A percentile compares a stretch with the other conserved stretches of the same genome.
Conservation (phyloP, 2,329 filamentous ascomycete genomes). For the Cordyceps javanica region DNA sequence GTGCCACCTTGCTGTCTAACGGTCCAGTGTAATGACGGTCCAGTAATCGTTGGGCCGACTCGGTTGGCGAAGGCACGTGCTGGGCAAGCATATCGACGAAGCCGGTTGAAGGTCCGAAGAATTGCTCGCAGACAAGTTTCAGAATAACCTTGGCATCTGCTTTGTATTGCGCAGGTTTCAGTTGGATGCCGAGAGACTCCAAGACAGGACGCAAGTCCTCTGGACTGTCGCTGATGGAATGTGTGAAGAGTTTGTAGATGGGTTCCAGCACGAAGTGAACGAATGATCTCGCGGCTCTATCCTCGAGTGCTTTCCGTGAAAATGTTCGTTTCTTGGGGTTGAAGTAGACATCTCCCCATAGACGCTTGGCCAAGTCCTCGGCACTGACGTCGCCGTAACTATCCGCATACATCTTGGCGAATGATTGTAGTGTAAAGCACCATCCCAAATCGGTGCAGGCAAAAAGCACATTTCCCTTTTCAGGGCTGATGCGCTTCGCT, state of each 20-base stretch:
- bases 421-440: slow-evolving; percentile 93
- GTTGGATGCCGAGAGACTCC: slow-evolving; percentile 68
- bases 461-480: slow-evolving; percentile 98
- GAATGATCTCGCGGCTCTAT: slow-evolving; percentile 76
- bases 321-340: slow-evolving; percentile 88
- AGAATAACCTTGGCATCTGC: slow-evolving; percentile 84
- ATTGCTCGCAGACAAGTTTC: slow-evolving; percentile 86
- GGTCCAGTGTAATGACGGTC: slow-evolving; percentile 91
- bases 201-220: slow-evolving; percentile 77
- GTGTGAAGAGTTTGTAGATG: slow-evolving; percentile 95
- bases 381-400: slow-evolving; percentile 77
- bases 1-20: slow-evolving; percentile 71
- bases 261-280: slow-evolving; percentile 93
- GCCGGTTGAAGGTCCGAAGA: slow-evolving; percentile 82
- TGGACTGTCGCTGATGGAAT: slow-evolving; percentile 86
- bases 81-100: slow-evolving; percentile 94
- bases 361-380: slow-evolving; percentile 72
- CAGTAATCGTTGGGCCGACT: slow-evolving; percentile 69
- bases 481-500: slow-evolving; percentile 76
- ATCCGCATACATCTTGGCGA: slow-evolving; percentile 93
- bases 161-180: slow-evolving; percentile 92
- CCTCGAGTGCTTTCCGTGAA: slow-evolving; percentile 78
- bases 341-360: slow-evolving; percentile 98
- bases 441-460: slow-evolving; percentile 89
- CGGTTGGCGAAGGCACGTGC: slow-evolving; percentile 80